A percentile compares a stretch with the other conserved stretches of the same genome.
Conservation (phyloP, 2,329 filamentous ascomycete species). For the Alternaria viburni region DNA sequence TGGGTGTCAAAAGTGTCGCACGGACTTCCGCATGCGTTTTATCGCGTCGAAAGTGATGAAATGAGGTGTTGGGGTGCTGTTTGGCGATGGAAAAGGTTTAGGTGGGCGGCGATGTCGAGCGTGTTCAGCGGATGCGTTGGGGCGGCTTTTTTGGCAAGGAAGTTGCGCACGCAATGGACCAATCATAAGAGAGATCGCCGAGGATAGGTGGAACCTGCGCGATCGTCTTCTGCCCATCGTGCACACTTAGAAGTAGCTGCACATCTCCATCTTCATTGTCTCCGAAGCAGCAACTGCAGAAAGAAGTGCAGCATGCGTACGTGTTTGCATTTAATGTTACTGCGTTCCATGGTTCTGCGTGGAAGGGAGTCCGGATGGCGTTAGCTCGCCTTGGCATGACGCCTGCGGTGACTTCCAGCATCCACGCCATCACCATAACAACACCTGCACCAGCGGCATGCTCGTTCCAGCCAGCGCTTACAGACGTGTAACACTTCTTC, state of each 20-base stretch:
- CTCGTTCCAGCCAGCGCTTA: not conserved
- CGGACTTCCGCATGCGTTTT: constrained; percentile 25
- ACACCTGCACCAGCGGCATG: not conserved
- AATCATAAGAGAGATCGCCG: constrained; percentile 2
- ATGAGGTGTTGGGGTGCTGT: constrained; percentile 18
- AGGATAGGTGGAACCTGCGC: constrained; percentile 7
- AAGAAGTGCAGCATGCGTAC: not conserved
- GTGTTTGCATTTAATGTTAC: constrained; percentile 1
- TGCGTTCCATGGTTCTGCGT: constrained; percentile 13
- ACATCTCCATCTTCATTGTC: not conserved
- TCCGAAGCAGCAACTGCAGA: not conserved
- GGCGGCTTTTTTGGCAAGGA: constrained; percentile 13
- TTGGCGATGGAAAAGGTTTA: constrained; percentile 26
- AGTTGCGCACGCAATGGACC: constrained; percentile 9
- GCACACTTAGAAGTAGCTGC: not conserved
- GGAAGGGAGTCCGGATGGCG: constrained; percentile 5
- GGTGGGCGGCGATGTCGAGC: constrained; percentile 14
- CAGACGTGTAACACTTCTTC: not conserved
- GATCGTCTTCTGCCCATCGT: not conserved
- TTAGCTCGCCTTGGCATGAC: constrained; percentile 1
- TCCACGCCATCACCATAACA: not conserved
- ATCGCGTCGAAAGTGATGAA: constrained; percentile 31
- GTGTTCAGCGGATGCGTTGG: constrained; percentile 14
- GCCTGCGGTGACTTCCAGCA: not conserved
- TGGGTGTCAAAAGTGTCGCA: constrained; percentile 39